These are phyloP conservation scores for Terana coerulea DNA, from an alignment of 768 basidiomycete genomes.

Conservation along the genomic window DNA sequence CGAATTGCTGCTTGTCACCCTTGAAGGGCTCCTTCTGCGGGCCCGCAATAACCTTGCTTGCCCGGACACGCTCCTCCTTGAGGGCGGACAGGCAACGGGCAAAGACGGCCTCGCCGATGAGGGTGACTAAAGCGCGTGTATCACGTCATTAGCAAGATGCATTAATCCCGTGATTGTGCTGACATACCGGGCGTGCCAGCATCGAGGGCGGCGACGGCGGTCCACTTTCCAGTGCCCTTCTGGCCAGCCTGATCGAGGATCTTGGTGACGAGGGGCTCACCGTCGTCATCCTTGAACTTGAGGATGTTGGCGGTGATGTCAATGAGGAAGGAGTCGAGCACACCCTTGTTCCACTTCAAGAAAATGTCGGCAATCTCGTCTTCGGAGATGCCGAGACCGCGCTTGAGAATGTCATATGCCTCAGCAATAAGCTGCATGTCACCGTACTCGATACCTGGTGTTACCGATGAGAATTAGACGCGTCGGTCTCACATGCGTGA, in stretches of 20 bases:
- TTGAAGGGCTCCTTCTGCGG: constrained; percentile 92
- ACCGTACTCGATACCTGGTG: constrained; percentile 93
- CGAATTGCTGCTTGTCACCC: constrained; percentile 98
- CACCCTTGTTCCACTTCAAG: constrained; percentile 94
- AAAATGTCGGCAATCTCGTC: constrained; percentile 95
- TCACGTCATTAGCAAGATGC: constrained; percentile 2
- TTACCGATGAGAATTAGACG: constrained; percentile 2
- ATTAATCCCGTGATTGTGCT: constrained; percentile 3
- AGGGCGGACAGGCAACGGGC: constrained; percentile 96
- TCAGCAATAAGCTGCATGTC: constrained; percentile 99
- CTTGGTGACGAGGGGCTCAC: constrained; percentile 85
- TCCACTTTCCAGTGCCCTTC: constrained; percentile 99
- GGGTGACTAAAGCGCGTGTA: constrained; percentile 62
- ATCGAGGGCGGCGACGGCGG: constrained; percentile 94
- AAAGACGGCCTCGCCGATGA: constrained; percentile 99
- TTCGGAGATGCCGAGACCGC: constrained; percentile 83
- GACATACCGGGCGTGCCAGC: constrained; percentile 77
- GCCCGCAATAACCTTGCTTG: constrained; percentile 86
- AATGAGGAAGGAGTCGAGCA: constrained; percentile 99
- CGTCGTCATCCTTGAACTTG: constrained; percentile 95
- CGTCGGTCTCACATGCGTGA: constrained; percentile 8
- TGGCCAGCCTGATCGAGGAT: constrained; percentile 96
- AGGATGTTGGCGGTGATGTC: constrained; percentile 98
- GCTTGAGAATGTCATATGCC: constrained; percentile 97
- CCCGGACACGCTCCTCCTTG: constrained; percentile 93